Base-by-base conservation (phyloP, 192 early-diverging fungal species). In the Coemansia sp. region DNA sequence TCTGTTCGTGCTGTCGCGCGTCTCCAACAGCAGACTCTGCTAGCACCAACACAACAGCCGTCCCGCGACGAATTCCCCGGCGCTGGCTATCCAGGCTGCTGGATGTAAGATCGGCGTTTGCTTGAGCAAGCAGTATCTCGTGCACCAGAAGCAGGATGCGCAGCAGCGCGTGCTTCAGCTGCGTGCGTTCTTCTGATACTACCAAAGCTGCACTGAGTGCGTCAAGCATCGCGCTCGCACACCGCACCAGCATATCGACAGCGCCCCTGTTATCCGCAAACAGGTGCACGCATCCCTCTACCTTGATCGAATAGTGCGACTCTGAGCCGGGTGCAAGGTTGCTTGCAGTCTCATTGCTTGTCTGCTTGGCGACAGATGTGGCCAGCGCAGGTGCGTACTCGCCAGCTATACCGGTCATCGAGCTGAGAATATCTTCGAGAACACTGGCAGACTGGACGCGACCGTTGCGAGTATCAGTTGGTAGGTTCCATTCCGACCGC, bases 191-290 rank as follows among this genome's bases (percentile, higher is more conserved):
- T 12, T 51, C 8, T 45, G 55, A 34, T 10, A 12, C 53, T 14
- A 31, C 38, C 23, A 55, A 50, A 14, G 20, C 20, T 12, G 42
- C 20, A 23, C 25, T 41, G 15, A 53, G 57, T 7, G n/a, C 30
- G 28, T 10, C 22, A 12, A 44, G 30, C 2, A 30, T 17, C 8
- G 14, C 44, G 15, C 40, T 46, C 20, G 41, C 26, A 38, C 50
- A 70, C 11, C 62, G 58, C 10, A 54, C 22, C 15, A 75, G 45
- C 54, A 69, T 20, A n/a, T 75, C 73, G 15, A 75, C 31, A 4
- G 40, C 32, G 42, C 58, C 59, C 5, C 22, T 4, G 17, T 75
- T 75, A 14, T 17, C 67, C 4, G 21, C 35, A 17, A 68, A 23
- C 1, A 51, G 9, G 41, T 19, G 30, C 11, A 31, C 31, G 27